Percentiles rank a stretch among this genome's conserved stretches.
Evolutionary conservation across 352 stramenopile genomes (phyloP).

Genomic region (Sclerospora graminicola): DNA sequence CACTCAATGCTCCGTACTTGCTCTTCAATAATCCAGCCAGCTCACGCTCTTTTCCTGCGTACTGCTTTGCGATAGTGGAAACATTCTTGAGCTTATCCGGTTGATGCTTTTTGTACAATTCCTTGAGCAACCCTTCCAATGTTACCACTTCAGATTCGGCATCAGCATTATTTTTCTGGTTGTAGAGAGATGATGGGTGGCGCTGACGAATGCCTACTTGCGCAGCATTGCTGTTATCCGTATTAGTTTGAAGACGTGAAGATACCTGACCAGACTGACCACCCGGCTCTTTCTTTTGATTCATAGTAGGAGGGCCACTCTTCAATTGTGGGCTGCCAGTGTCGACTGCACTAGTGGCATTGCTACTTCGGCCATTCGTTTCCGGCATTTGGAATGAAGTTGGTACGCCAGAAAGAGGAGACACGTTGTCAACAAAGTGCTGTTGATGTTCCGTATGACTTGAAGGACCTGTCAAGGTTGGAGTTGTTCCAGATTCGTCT

Average conservation of each 20-base stretch:
- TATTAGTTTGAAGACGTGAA: background rate
- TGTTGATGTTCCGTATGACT: conserved; percentile 2
- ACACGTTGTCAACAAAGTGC: conserved; percentile 4
- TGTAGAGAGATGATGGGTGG: conserved; percentile 6
- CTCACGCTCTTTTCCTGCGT: conserved; percentile 53
- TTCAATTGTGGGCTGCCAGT: conserved; percentile 1
- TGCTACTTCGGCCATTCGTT: background rate
- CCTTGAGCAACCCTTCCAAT: conserved; percentile 41
- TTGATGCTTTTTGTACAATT: conserved; percentile 71
- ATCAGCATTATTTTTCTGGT: conserved; percentile 1
- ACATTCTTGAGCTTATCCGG: conserved; percentile 68
- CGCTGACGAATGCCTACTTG: conserved; percentile 18
- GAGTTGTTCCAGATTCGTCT: background rate
- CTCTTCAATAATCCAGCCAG: conserved; percentile 44
- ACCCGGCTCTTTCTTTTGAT: conserved; percentile 1
- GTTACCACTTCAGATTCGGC: conserved; percentile 19
- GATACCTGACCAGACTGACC: background rate
- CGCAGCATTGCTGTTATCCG: conserved; percentile 5
- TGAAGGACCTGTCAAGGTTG: background rate
- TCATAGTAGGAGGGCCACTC: conserved; percentile 3
- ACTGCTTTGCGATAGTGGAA: conserved; percentile 38
- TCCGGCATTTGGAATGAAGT: conserved; percentile 4
- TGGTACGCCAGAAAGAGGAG: conserved; percentile 1
- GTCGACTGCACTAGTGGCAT: background rate
- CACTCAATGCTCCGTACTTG: conserved; percentile 66